Evolutionary conservation across 148 eudicot genomes (phyloP), one percentile per base, ranked within the genome.

Genomic region (Chenopodium album): DNA sequence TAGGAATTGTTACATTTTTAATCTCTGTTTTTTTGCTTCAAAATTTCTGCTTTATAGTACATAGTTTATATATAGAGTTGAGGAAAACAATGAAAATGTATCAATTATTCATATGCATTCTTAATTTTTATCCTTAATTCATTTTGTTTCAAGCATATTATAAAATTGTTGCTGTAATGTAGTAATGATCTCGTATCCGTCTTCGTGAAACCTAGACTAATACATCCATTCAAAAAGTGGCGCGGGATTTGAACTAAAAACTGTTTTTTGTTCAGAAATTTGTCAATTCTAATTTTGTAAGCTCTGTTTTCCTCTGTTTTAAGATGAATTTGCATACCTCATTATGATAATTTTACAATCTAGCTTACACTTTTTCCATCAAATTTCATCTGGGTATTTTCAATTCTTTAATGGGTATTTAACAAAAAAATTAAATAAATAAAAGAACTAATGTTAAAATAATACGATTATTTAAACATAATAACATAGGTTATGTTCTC

Each of bases 261-360:
- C 22, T 56, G 63, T 56, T 56, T 50, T 50, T 50, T 48, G 16
- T 11, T 50, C 54, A 50, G 54, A 12, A 50, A 10, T 50, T 50
- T 50, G 54, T 50, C 54, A 50, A 50, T 13, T 11, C 7, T 56
- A 56, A 0, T 16, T 41, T 16, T 34, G 23, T 22, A 3, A 56
- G 67, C 46, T 70, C 76, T 82, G 80, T 79, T 80, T 80, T 76
- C 48, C 86, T 80, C 86, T 79, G 85, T 83, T 81, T 59, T 76
- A 29, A 73, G 17, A 2, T 73, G 31, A 79, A 71, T 59, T 67
- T 28, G 69, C 66, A 67, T 47, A 66, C 50, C 44, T 48, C 12
- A 69, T 34, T 75, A 60, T 17, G 4, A 4, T n/a, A 60, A 23
- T 64, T 44, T 65, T 9, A 0, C 62, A 37, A 52, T 81, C 10